A percentile compares a stretch with the other conserved stretches of the same genome.
phyloP scores from a whole-genome alignment of 768 basidiomycete species.

The Hypsizygus marmoreus region DNA sequence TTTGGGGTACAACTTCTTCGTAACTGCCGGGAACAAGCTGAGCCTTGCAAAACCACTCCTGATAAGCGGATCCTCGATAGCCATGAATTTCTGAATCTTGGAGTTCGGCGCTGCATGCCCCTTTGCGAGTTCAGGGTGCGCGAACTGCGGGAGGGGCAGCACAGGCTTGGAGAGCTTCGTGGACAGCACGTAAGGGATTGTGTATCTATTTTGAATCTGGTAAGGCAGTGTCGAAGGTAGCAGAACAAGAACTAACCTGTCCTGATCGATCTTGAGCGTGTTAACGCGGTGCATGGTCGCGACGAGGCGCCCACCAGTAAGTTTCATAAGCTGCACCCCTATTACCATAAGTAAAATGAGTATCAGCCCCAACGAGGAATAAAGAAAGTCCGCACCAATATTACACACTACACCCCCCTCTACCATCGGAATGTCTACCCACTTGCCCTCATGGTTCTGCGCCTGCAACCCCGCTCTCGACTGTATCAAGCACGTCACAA shows the following conservation, averaged over 20 bases:
- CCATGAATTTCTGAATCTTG: slow-evolving; percentile 23
- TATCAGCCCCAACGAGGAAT: background rate
- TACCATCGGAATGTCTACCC: slow-evolving; percentile 31
- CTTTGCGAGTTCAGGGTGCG: slow-evolving; percentile 20
- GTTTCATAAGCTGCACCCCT: slow-evolving; percentile 30
- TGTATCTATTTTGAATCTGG: slow-evolving; percentile 16
- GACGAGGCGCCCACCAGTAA: slow-evolving; percentile 29
- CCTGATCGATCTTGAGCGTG: slow-evolving; percentile 29
- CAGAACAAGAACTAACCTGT: slow-evolving; percentile 18
- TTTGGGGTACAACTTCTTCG: slow-evolving; percentile 26
- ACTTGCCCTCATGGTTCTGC: slow-evolving; percentile 28
- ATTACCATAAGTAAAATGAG: background rate
- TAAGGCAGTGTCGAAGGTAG: background rate
- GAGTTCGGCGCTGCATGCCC: slow-evolving; percentile 25
- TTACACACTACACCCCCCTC: slow-evolving; percentile 32
- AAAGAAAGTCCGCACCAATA: slow-evolving; percentile 21
- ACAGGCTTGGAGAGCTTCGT: slow-evolving; percentile 28
- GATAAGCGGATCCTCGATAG: slow-evolving; percentile 23
- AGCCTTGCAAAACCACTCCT: slow-evolving; percentile 30
- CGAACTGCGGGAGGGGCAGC: slow-evolving; percentile 26
- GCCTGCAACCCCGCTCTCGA: slow-evolving; percentile 28
- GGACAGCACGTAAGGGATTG: slow-evolving; percentile 30
- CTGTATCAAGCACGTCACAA: slow-evolving; percentile 32
- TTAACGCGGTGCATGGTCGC: slow-evolving; percentile 33
- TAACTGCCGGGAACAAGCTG: slow-evolving; percentile 25